Base-by-base conservation (phyloP, 371 early-diverging fungal genomes). In the Mortierella sp. region DNA sequence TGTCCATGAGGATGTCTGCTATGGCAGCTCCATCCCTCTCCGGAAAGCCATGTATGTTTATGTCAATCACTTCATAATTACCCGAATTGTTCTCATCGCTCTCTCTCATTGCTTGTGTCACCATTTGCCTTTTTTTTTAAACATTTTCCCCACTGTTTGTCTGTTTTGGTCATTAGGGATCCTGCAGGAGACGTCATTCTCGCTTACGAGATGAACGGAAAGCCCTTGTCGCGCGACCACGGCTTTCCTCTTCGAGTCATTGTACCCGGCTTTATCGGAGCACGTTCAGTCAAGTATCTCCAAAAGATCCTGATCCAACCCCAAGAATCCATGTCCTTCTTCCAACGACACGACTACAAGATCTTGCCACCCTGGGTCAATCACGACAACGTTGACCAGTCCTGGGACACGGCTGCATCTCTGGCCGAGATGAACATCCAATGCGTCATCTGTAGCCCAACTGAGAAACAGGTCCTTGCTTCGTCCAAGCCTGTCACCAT, bases 241-340 rank as follows among this genome's bases (percentile, higher is more conserved):
- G 98, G 98, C 0, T 94, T 89, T 73, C 98, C 98, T 21, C 86
- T 96, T 13, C 92, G 98, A 48, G 95, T 94, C 7, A 94, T 97
- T 13, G 96, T 97, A 1, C 97, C 97, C 31, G 97, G 97, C 1
- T 94, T 94, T 79, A 97, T 97, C 73, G 98, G 97, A 11, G 98
- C 96, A 0, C 92, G 98, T 19, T 93, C 92, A 70, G 97, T 97
- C 75, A 97, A 97, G 77, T 97, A 93, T 91, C 88, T 97, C 16
- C 90, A 91, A 74, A 87, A 90, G 44, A 92, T 97, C 44, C 24
- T 79, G 9, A 45, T 84, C 31, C 84, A 90, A 89, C 19, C 89
- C 93, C 44, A 92, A 31, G 98, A 97, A 81, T 93, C 94, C 3
- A 77, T 57, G n/a, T 91, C 93, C 34, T 96, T 93, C 80, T 97